Evolutionary conservation across 2,329 filamentous ascomycete species (phyloP), one percentile per base, ranked within the genome.

Genomic region (Beauveria scarabaeidicola): DNA sequence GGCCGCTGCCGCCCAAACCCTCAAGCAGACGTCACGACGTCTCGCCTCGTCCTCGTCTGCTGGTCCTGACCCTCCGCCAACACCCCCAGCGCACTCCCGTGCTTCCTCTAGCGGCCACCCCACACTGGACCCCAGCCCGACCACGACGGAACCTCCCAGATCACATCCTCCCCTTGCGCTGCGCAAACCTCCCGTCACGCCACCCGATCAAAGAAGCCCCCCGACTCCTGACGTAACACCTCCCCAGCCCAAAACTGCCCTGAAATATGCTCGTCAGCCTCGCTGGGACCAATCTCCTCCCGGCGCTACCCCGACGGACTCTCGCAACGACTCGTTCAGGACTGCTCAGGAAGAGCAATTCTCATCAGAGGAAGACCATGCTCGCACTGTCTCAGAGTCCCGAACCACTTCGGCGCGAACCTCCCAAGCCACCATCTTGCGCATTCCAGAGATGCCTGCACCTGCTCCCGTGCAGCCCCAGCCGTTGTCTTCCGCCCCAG

Each of bases 211-310:
- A 64, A 80, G 81, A 67, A 89, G 84, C 66, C 86, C 86, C 17
- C 88, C 87, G 36, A 91, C 88, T 3, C 89, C 88, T 38, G 88
- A 91, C 72, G 81, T 88, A 50, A 91, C 88, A 17, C 89, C 88
- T 56, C 88, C 88, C 40, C 81, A 84, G 61, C 71, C 73, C 47
- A 67, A 69, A 52, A 71, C 70, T 41, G 77, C 76, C 60, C 72
- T 77, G 17, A 76, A 74, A 67, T 68, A 73, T 57, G 68, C 76
- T 50, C 80, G 81, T 36, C 79, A 80, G 19, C 69, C 71, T 19
- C 67, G 77, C 48, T 73, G 72, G 63, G 80, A 85, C 63, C 78
- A 81, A 38, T 71, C 75, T 43, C 71, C 72, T 23, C 82, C 81
- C 36, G 81, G 81, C 62, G 72, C 78, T 10, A 85, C 79, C 10